Evolutionary conservation across 1,284 basidiomycete genomes (phyloP), one percentile per base, ranked within the genome.

Genomic region (Cutaneotrichosporon spelunceum): DNA sequence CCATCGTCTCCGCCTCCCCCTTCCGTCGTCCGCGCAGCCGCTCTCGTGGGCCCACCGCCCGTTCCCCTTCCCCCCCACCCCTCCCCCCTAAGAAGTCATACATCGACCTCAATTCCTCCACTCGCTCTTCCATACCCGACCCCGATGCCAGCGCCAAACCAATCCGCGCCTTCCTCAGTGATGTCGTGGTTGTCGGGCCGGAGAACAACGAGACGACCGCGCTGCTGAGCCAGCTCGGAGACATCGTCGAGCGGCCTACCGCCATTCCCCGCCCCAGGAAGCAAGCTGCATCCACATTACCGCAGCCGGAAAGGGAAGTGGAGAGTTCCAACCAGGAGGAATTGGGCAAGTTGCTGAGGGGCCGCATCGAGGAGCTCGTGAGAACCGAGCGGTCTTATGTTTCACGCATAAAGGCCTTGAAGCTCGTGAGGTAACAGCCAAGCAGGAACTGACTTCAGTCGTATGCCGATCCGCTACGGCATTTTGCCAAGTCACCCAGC

Each of bases 391-490:
- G 71, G 55, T 76, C 77, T 50, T 79, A 79, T 58, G 57, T 78
- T 1, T 68, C 66, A 9, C 69, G 78, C 27, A 68, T 79, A 42
- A 63, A 67, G 30, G 75, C 74, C 1, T 62, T 79, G 53, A 77
- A 78, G 52, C 69, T 63, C 36, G 78, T 78, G 45, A 53, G 75
- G 62, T 16, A 23, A 33, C 27, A 19, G n/a, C n/a, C 21, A 1
- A 27, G 42, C 8, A 13, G 14, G 16, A 44, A 23, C 56, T 68
- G 50, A 61, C 27, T 21, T 3, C 64, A 82, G 79, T 86, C 88
- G 65, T 98, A 97, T 74, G 93, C 93, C 42, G 89, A 93, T 75
- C 93, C 93, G 2, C 82, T 98, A 24, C 86, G 93, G 24, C 85
- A 85, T 57, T 95, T 93, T 73, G 87, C 95, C 29, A 84, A 86